Base-by-base conservation (phyloP, 2,329 filamentous ascomycete genomes). In the Trichoderma semiorbis region DNA sequence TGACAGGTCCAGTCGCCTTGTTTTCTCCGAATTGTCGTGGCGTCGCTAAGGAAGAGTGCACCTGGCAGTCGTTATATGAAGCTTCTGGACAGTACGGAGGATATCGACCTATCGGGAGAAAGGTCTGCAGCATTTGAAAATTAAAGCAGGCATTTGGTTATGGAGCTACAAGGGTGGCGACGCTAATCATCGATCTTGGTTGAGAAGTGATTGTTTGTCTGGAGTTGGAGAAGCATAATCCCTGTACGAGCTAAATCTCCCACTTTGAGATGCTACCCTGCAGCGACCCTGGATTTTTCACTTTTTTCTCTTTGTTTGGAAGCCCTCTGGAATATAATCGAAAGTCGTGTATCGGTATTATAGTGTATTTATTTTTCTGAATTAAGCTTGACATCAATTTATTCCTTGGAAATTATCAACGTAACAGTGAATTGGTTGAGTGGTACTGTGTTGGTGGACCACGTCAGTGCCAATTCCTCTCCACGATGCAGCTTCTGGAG, bases 101-200 rank as follows among this genome's bases (percentile, higher is more conserved):
- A 39, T 57, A 58, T 34, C 36, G 16, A 36, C 66, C 55, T 69
- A 69, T 62, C 57, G 66, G 66, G 36, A 69, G 26, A 30, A 43
- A 34, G 14, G 28, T 32, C 47, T 66, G 63, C 63, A 55, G 47
- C 47, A 28, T 57, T 47, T 69, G 63, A 30, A 53, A 53, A 53
- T 53, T 24, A 24, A 53, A 53, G 21, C 21, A 24, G 47, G 47
- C 21, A 50, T 53, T 53, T 11, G 66, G 47, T 21, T 39, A 32
- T 36, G 62, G 50, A 16, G n/a, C 47, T 53, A 30, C 64, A 67
- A 58, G 64, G 64, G 64, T 67, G 65, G 65, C 65, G 28, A 30
- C 66, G 66, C 66, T 69, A 69, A 47, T 61, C 18, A 24, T 62
- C 36, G 63, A 69, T 69, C 66, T 60, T 28, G 26, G 36, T 69